Evolutionary conservation across 2,329 filamentous ascomycete species (phyloP).

Genomic region (Colletotrichum shisoi): DNA sequence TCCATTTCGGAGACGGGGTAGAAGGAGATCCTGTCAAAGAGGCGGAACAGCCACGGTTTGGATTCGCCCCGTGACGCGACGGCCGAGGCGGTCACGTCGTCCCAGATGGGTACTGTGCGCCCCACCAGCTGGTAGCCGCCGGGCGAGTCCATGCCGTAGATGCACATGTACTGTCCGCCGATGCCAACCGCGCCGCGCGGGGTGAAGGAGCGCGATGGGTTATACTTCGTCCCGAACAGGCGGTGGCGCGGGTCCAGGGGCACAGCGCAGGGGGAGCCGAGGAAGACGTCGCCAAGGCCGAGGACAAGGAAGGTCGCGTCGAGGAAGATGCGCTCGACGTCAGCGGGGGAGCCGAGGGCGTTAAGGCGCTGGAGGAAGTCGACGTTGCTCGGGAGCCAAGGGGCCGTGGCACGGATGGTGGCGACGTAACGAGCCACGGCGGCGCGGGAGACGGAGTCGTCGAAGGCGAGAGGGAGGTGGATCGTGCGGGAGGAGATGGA

Average conservation of each 20-base stretch:
- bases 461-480: constrained; percentile 51
- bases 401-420: constrained; percentile 67
- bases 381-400: constrained; percentile 69
- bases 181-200: constrained; percentile 50
- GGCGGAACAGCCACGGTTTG: constrained; percentile 46
- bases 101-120: constrained; percentile 49
- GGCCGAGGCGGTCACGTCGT: constrained; percentile 39
- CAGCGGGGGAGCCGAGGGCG: constrained; percentile 42
- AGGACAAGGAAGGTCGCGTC: constrained; percentile 50
- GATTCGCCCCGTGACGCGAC: neutral
- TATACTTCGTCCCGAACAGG: constrained; percentile 51
- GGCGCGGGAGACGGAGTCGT: constrained; percentile 53
- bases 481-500: constrained; percentile 47
- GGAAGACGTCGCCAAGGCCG: constrained; percentile 52
- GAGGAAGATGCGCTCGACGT: constrained; percentile 43
- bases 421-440: constrained; percentile 68
- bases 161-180: constrained; percentile 51
- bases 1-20: constrained; percentile 45
- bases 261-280: constrained; percentile 50
- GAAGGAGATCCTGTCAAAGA: constrained; percentile 49
- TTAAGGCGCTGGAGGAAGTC: constrained; percentile 57
- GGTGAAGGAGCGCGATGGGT: constrained; percentile 50
- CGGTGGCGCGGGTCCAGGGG: constrained; percentile 49
- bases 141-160: constrained; percentile 51
- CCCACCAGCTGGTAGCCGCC: constrained; percentile 52